Percentiles rank a stretch among this genome's conserved stretches.
Conservation (phyloP, 2,329 filamentous ascomycete species). For the Pseudogymnoascus verrucosus region DNA sequence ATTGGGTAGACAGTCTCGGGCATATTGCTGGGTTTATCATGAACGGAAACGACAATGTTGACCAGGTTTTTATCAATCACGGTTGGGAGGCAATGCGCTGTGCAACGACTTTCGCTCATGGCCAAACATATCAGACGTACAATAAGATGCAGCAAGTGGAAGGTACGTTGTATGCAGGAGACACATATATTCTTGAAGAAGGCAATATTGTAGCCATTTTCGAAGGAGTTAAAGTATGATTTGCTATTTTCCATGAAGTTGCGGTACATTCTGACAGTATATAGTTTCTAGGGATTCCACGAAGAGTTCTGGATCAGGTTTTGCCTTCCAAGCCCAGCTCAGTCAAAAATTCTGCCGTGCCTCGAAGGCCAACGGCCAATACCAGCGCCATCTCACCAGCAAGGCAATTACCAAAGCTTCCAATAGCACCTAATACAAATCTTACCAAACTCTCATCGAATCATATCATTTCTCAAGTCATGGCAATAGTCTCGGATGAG, state of each 20-base stretch:
- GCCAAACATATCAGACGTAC: constrained; percentile 47
- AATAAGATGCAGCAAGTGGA: constrained; percentile 45
- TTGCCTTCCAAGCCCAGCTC: not conserved
- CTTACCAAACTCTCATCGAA: not conserved
- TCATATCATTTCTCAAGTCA: not conserved
- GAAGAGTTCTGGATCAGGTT: not conserved
- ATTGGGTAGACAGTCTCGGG: constrained; percentile 51
- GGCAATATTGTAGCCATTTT: constrained; percentile 23
- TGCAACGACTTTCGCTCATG: constrained; percentile 36
- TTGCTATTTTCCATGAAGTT: not conserved
- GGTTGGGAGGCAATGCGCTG: constrained; percentile 49
- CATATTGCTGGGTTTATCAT: constrained; percentile 55
- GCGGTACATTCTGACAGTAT: not conserved
- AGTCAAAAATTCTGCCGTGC: not conserved
- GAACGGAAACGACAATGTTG: constrained; percentile 49
- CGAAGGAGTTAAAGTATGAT: constrained; percentile 24
- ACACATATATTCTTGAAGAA: constrained; percentile 45
- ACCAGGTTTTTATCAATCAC: constrained; percentile 51
- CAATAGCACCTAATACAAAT: not conserved
- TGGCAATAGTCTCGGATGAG: constrained; percentile 27
- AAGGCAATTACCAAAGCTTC: not conserved
- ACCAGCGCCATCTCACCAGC: not conserved
- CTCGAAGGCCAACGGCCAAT: no score
- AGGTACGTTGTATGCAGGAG: constrained; percentile 44
- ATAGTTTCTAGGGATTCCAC: not conserved